Evolutionary conservation across 179 eudicot species (phyloP).

Genomic region (Carnegiea gigantea): DNA sequence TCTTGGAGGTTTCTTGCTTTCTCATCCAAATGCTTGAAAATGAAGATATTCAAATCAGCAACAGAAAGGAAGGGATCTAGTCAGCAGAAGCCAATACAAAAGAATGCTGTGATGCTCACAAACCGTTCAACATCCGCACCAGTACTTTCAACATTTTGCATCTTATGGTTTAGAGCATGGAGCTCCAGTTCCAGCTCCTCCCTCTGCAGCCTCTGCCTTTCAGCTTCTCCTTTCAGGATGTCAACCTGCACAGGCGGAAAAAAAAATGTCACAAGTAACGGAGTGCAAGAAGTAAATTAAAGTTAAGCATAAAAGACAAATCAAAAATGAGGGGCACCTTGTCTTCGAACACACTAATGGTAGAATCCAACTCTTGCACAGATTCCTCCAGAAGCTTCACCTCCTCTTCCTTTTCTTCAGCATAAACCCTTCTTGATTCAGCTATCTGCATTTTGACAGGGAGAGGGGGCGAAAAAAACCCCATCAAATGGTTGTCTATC

Average conservation of each 20-base stretch:
- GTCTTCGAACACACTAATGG: constrained; percentile 72
- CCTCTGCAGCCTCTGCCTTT: constrained; percentile 80
- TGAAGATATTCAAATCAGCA: constrained; percentile 7
- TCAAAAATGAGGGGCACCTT: constrained; percentile 44
- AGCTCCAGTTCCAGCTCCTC: constrained; percentile 91
- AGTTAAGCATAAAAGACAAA: background rate
- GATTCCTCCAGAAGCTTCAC: constrained; percentile 87
- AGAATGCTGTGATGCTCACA: constrained; percentile 10
- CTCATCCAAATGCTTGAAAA: constrained; percentile 60
- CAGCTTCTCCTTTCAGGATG: constrained; percentile 82
- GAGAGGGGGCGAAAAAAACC: background rate
- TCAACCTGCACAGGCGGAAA: constrained; percentile 49
- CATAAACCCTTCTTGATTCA: constrained; percentile 59
- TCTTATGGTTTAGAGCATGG: constrained; percentile 66
- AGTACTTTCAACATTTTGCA: constrained; percentile 50
- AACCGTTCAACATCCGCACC: constrained; percentile 81
- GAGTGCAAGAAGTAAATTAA: background rate
- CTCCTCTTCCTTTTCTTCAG: constrained; percentile 90
- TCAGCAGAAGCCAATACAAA: background rate
- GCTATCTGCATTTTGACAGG: constrained; percentile 49
- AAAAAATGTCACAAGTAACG: constrained; percentile 16
- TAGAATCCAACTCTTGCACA: constrained; percentile 86
- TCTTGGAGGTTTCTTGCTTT: constrained; percentile 60
- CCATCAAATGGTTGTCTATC: constrained; percentile 4
- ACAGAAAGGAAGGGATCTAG: no score